Evolutionary conservation across 768 basidiomycete genomes (phyloP).

Genomic region (Russula lepida): DNA sequence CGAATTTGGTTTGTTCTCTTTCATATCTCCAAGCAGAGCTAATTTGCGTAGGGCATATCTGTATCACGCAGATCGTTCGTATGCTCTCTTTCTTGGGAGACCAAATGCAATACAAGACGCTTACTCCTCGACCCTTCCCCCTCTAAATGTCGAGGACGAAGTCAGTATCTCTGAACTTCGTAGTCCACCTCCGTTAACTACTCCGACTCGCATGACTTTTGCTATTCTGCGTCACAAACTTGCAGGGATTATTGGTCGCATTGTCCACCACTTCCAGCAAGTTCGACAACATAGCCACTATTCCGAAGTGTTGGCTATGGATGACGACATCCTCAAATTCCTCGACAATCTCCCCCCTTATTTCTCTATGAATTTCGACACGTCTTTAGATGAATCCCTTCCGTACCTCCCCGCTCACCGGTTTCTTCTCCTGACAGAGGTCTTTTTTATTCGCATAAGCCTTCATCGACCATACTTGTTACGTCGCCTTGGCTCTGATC

Average conservation of each 20-base stretch:
- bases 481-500: slow-evolving; percentile 67
- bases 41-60: slow-evolving; percentile 60
- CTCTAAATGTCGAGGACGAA: slow-evolving; percentile 65
- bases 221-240: slow-evolving; percentile 79
- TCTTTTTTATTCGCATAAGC: slow-evolving; percentile 77
- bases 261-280: slow-evolving; percentile 91
- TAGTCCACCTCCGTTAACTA: slow-evolving; percentile 50
- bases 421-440: slow-evolving; percentile 83
- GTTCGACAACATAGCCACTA: slow-evolving; percentile 72
- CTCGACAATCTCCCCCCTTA: slow-evolving; percentile 71
- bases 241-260: slow-evolving; percentile 77
- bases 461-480: slow-evolving; percentile 85
- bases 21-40: neutral
- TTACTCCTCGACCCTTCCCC: slow-evolving; percentile 75
- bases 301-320: slow-evolving; percentile 70
- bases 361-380: slow-evolving; percentile 69
- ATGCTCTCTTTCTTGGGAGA: slow-evolving; percentile 83
- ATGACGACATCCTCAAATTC: slow-evolving; percentile 77
- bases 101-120: slow-evolving; percentile 86
- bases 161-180: slow-evolving; percentile 36
- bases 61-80: slow-evolving; percentile 90
- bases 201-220: slow-evolving; percentile 80
- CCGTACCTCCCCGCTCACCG: slow-evolving; percentile 73
- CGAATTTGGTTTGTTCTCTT: slow-evolving; percentile 62
- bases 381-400: slow-evolving; percentile 56